Evolutionary conservation across 2,329 filamentous ascomycete species (phyloP).

Genomic region (Aspergillus chevalieri): DNA sequence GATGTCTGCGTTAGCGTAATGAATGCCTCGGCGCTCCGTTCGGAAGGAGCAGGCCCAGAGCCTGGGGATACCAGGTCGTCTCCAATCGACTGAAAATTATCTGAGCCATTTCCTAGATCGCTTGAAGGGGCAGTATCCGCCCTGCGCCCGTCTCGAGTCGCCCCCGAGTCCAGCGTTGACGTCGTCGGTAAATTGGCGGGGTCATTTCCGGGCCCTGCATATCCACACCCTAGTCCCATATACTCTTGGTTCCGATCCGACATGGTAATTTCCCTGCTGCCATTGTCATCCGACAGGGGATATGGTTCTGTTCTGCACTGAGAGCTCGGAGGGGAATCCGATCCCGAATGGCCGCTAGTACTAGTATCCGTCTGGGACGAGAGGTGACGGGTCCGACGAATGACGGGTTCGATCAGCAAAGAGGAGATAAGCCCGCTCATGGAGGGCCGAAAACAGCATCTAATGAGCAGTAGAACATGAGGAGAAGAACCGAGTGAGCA

Average conservation of each 20-base stretch:
- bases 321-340: slow-evolving; percentile 9
- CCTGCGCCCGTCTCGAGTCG: neutral
- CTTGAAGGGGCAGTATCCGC: neutral
- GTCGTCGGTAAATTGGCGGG: slow-evolving; percentile 11
- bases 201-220: slow-evolving; percentile 18
- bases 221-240: slow-evolving; percentile 8
- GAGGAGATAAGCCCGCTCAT: slow-evolving; percentile 43
- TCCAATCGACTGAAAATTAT: neutral
- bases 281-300: slow-evolving; percentile 11
- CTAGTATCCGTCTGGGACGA: slow-evolving; percentile 21
- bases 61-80: neutral
- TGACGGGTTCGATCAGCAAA: slow-evolving; percentile 38
- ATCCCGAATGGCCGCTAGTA: slow-evolving; percentile 16
- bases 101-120: neutral
- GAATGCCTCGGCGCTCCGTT: neutral
- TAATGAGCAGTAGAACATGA: slow-evolving; percentile 2
- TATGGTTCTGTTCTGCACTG: slow-evolving; percentile 8
- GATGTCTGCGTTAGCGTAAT: neutral
- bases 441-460: slow-evolving; percentile 21
- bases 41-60: neutral
- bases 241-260: slow-evolving; percentile 8
- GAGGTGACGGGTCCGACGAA: slow-evolving; percentile 38
- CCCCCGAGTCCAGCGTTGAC: slow-evolving; percentile 11
- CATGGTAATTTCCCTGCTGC: slow-evolving; percentile 6
- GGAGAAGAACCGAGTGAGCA: neutral